Percentiles rank a stretch among this genome's conserved stretches.
Evolutionary conservation across 768 basidiomycete species (phyloP).

Genomic region (Tubosaeta brunneosetosa): DNA sequence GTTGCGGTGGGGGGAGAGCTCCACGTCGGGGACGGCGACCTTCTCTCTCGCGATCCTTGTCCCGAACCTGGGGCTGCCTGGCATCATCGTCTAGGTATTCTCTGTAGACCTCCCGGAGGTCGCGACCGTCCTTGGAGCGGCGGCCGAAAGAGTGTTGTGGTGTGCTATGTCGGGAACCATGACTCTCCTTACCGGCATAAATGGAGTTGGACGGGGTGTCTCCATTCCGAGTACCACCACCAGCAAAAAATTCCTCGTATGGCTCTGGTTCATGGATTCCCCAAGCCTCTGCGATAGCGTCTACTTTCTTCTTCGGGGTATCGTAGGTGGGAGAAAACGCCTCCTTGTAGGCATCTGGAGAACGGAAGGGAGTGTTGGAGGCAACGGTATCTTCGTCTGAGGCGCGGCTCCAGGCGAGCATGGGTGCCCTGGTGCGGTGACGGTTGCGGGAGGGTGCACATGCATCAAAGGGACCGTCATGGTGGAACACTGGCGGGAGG

Average conservation of each 20-base stretch:
- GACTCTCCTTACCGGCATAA: conserved; percentile 58
- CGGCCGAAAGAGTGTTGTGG: conserved; percentile 33
- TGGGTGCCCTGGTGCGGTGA: conserved; percentile 72
- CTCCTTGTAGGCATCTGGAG: conserved; percentile 37
- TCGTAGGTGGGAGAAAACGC: conserved; percentile 49
- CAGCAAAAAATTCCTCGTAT: conserved; percentile 85
- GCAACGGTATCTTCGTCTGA: conserved; percentile 40
- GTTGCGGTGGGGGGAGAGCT: conserved; percentile 72
- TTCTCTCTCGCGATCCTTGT: conserved; percentile 34
- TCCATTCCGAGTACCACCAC: conserved; percentile 56
- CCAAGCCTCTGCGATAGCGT: conserved; percentile 90
- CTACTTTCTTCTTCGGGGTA: conserved; percentile 77
- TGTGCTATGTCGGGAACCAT: conserved; percentile 33
- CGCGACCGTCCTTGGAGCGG: conserved; percentile 48
- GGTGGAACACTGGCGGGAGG: conserved; percentile 69
- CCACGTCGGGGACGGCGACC: conserved; percentile 43
- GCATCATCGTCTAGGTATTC: conserved; percentile 41
- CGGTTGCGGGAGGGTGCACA: conserved; percentile 88
- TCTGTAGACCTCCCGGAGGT: conserved; percentile 43
- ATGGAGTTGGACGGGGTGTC: conserved; percentile 63
- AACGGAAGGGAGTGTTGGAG: conserved; percentile 48
- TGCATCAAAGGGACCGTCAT: conserved; percentile 89
- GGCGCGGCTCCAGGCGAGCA: conserved; percentile 65
- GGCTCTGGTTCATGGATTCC: conserved; percentile 91
- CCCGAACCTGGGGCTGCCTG: conserved; percentile 23